phyloP scores from a whole-genome alignment of 2,329 filamentous ascomycete genomes.

The Neonectria magnoliae region DNA sequence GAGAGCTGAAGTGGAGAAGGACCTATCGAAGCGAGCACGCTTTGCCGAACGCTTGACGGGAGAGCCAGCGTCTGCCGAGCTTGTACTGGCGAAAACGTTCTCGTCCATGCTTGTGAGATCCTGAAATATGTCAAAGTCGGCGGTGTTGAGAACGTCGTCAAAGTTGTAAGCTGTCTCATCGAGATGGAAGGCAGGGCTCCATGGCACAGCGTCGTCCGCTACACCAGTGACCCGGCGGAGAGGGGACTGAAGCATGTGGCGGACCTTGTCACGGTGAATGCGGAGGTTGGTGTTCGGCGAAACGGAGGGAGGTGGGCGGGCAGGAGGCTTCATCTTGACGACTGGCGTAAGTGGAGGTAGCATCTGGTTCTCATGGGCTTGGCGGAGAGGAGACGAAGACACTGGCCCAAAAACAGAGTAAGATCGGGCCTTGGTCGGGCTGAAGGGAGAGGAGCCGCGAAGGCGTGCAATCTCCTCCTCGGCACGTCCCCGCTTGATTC shows the following conservation, averaged over 20 bases:
- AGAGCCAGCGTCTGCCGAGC: constrained; percentile 66
- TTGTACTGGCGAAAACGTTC: constrained; percentile 50
- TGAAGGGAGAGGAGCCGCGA: constrained; percentile 91
- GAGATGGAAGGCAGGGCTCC: constrained; percentile 74
- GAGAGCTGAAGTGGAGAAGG: constrained; percentile 70
- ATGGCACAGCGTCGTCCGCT: constrained; percentile 62
- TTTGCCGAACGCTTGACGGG: constrained; percentile 72
- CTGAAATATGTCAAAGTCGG: constrained; percentile 72
- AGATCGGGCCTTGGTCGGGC: constrained; percentile 77
- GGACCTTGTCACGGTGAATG: constrained; percentile 86
- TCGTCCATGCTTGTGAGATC: constrained; percentile 47
- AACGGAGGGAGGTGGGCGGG: constrained; percentile 72
- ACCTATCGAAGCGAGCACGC: constrained; percentile 71
- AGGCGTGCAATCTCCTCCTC: constrained; percentile 96
- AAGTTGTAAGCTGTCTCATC: constrained; percentile 65
- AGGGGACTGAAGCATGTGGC: constrained; percentile 83
- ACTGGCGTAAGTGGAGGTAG: constrained; percentile 84
- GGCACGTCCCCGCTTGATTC: constrained; percentile 87
- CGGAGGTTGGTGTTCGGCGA: constrained; percentile 94
- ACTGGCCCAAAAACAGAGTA: constrained; percentile 61
- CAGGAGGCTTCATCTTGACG: constrained; percentile 77
- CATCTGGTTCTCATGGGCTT: constrained; percentile 66
- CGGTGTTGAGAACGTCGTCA: constrained; percentile 59
- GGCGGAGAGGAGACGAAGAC: constrained; percentile 76
- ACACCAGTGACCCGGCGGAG: constrained; percentile 57